phyloP scores from a whole-genome alignment of 1,284 basidiomycete genomes.

The Marasmius fiardii region DNA sequence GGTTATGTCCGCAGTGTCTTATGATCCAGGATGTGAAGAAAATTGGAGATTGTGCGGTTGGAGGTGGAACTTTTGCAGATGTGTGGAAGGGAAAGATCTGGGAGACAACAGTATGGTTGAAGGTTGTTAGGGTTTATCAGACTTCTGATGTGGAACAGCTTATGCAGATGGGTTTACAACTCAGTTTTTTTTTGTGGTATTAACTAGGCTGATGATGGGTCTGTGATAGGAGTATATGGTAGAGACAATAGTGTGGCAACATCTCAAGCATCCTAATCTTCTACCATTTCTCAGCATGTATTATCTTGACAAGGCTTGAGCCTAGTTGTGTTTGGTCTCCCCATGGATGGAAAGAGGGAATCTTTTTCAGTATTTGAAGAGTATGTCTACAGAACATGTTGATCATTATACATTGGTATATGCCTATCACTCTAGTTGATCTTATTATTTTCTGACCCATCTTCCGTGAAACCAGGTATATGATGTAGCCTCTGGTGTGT shows the following conservation, averaged over 20 bases:
- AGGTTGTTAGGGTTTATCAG: neutral
- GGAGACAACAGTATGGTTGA: neutral
- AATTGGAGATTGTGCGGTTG: neutral
- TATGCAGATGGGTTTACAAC: neutral
- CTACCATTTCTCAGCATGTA: conserved; percentile 1
- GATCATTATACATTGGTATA: neutral
- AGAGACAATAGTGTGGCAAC: conserved; percentile 1
- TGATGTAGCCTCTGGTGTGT: neutral
- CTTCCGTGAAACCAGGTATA: neutral
- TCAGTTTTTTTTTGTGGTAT: neutral
- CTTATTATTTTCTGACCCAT: neutral
- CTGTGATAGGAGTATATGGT: neutral
- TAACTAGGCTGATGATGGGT: neutral
- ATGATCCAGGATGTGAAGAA: neutral
- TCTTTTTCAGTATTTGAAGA: neutral
- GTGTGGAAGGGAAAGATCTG: neutral
- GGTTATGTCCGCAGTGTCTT: neutral
- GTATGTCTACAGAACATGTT: neutral
- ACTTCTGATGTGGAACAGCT: neutral
- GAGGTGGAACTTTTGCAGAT: neutral
- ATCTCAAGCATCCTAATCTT: conserved; percentile 1
- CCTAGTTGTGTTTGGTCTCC: conserved; percentile 8
- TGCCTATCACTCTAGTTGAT: neutral
- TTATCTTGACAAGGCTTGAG: conserved; percentile 8
- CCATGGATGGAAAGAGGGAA: conserved; percentile 7